These are phyloP conservation scores for Fremontodendron californicum DNA, from an alignment of 345 rosid species.

Conservation along the genomic window DNA sequence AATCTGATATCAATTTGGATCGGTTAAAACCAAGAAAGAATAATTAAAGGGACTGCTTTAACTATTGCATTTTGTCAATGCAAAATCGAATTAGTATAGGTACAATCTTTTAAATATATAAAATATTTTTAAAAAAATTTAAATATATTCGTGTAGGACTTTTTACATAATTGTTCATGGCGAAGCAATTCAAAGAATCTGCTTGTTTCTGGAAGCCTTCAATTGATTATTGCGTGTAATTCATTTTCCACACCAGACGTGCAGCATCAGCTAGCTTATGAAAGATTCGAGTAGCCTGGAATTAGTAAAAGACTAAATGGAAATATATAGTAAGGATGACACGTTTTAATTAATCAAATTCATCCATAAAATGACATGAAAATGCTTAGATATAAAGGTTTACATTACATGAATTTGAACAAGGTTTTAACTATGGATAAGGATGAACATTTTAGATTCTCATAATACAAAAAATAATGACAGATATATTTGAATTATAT, in stretches of 20 bases:
- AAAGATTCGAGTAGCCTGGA: not conserved
- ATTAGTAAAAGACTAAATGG: not conserved
- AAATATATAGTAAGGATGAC: not conserved
- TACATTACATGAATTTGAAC: not conserved
- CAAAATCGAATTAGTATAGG: not conserved
- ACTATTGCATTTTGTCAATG: not conserved
- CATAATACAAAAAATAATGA: not conserved
- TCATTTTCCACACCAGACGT: not conserved
- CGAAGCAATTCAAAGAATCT: not conserved
- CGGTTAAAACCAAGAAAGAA: not conserved
- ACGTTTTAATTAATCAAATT: not conserved
- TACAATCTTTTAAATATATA: too few species aligned
- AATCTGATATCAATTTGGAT: not conserved
- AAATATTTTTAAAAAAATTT: too few species aligned
- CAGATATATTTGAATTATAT: not conserved
- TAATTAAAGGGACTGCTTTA: not conserved
- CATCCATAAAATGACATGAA: not conserved
- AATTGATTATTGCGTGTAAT: not conserved
- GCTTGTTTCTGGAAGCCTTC: not conserved
- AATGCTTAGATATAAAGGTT: not conserved
- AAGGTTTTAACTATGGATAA: not conserved
- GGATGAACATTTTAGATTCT: too few species aligned
- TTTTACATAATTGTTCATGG: not conserved
- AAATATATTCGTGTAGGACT: too few species aligned
- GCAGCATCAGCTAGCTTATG: not conserved